Conservation (phyloP, 129 eudicot genomes). For the Flaveria robusta region DNA sequence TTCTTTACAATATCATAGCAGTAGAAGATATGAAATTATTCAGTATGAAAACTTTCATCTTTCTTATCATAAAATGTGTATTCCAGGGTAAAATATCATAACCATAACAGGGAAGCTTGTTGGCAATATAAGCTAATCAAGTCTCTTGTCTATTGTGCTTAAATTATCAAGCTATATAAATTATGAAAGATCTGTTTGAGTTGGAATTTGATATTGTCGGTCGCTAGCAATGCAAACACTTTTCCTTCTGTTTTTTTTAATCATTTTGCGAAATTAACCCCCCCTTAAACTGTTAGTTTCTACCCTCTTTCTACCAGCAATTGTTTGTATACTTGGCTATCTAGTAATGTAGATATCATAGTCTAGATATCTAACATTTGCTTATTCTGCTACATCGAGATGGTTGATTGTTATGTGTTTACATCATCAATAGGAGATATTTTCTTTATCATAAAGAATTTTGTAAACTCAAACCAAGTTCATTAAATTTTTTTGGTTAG, state of each 20-base stretch:
- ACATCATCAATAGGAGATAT: neutral
- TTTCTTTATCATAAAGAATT: slow-evolving; percentile 3
- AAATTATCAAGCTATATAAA: neutral
- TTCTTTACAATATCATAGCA: neutral
- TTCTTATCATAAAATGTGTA: neutral
- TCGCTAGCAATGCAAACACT: neutral
- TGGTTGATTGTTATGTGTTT: slow-evolving; percentile 17
- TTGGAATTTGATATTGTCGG: neutral
- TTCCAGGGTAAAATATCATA: neutral
- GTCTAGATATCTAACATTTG: slow-evolving; percentile 9
- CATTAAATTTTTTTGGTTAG: slow-evolving; percentile 27
- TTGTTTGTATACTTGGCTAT: neutral
- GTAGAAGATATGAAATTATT: slow-evolving; percentile 8
- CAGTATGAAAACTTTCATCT: neutral
- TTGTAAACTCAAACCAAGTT: neutral
- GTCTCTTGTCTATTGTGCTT: neutral
- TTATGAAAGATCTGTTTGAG: neutral
- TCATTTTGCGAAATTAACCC: too few species aligned
- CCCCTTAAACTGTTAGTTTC: neutral
- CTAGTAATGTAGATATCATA: neutral
- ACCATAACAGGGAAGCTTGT: neutral
- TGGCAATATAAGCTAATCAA: neutral
- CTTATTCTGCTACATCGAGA: neutral
- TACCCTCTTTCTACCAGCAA: neutral
- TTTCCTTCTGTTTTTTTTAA: neutral